Conservation (phyloP, 306 rosid genomes). For the Aeschynomene evenia region DNA sequence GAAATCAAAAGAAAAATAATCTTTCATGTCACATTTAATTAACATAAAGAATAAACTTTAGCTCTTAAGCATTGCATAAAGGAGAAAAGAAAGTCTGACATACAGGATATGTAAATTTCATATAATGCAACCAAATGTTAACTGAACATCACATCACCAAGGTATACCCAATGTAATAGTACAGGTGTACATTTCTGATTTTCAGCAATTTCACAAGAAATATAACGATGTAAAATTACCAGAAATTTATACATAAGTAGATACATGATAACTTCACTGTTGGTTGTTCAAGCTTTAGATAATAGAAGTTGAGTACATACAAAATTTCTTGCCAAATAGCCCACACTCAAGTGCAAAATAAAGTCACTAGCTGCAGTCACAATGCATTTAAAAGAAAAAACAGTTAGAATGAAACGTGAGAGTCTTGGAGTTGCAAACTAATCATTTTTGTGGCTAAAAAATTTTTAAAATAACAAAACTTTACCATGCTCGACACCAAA, state of each 20-base stretch:
- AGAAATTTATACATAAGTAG: slow-evolving; percentile 3
- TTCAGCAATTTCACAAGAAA: not conserved
- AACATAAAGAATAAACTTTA: not conserved
- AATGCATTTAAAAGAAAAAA: slow-evolving; percentile 18
- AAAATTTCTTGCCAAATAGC: slow-evolving; percentile 78
- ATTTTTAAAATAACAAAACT: not conserved
- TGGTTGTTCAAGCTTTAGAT: slow-evolving; percentile 15
- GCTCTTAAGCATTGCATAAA: not conserved
- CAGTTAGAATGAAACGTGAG: slow-evolving; percentile 34
- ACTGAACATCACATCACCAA: not conserved
- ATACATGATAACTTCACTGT: not conserved
- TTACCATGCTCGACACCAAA: slow-evolving; percentile 64
- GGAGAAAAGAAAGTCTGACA: not conserved
- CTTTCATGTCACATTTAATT: slow-evolving; percentile 14
- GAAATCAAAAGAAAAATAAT: slow-evolving; percentile 23
- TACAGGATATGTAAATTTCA: not conserved
- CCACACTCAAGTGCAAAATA: slow-evolving; percentile 48
- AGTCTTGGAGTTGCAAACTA: not conserved
- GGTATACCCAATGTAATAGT: not conserved
- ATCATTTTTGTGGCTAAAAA: not conserved
- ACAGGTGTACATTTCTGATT: not conserved
- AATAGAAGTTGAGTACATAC: slow-evolving; percentile 51
- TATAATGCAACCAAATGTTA: not conserved
- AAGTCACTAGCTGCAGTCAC: slow-evolving; percentile 56
- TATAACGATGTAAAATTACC: not conserved